Percentiles rank a stretch among this genome's conserved stretches.
These are phyloP conservation scores for Pisolithus sp. DNA, from an alignment of 768 basidiomycete species.

Conservation along the genomic window DNA sequence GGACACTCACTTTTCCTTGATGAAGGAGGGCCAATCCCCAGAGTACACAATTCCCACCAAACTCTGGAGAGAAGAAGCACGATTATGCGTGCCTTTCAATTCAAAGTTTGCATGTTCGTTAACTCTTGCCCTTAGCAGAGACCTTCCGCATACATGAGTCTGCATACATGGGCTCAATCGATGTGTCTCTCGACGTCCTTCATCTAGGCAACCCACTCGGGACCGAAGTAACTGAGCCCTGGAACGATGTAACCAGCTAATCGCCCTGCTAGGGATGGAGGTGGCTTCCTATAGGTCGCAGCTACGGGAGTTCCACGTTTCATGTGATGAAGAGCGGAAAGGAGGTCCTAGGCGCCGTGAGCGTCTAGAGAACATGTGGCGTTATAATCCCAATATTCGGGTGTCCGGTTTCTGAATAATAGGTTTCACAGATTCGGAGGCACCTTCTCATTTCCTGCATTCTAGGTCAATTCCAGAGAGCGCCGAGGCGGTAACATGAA, in stretches of 20 bases:
- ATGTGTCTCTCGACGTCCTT: slow-evolving; percentile 79
- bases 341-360: slow-evolving; percentile 51
- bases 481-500: no score
- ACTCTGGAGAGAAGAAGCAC: slow-evolving; percentile 33
- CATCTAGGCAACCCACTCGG: slow-evolving; percentile 68
- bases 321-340: slow-evolving; percentile 68
- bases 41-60: slow-evolving; percentile 88
- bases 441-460: no score
- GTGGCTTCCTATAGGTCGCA: slow-evolving; percentile 66
- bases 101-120: background rate
- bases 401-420: no score
- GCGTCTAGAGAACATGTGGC: background rate
- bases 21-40: slow-evolving; percentile 88
- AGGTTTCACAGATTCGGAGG: no score
- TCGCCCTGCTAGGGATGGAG: slow-evolving; percentile 59
- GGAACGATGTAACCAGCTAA: slow-evolving; percentile 59
- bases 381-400: slow-evolving; percentile 12
- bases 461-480: no score
- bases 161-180: slow-evolving; percentile 89
- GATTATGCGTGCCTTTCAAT: background rate
- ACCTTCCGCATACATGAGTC: slow-evolving; percentile 86
- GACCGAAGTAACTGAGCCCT: slow-evolving; percentile 45
- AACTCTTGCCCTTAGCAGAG: slow-evolving; percentile 52
- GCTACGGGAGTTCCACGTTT: slow-evolving; percentile 73
- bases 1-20: slow-evolving; percentile 78